A percentile compares a stretch with the other conserved stretches of the same genome.
These are phyloP conservation scores for Clavariopsis aquatica DNA, from an alignment of 495 filamentous ascomycete genomes.

Conservation along the genomic window DNA sequence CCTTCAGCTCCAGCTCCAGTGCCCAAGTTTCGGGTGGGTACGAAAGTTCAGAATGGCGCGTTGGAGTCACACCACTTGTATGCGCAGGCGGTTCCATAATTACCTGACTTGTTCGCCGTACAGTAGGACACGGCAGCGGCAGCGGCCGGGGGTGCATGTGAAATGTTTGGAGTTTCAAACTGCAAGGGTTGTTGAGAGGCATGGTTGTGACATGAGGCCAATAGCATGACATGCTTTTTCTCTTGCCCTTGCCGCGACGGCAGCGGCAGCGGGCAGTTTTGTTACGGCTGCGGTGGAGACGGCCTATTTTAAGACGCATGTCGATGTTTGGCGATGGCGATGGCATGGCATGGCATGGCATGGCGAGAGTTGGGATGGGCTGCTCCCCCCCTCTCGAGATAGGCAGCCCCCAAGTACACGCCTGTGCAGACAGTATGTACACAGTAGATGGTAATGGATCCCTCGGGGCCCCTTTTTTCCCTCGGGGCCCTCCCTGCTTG, in stretches of 20 bases:
- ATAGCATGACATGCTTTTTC: not conserved
- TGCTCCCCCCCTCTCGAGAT: no score
- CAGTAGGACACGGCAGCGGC: no score
- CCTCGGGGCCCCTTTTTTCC: no score
- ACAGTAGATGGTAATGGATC: no score
- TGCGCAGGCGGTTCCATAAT: not conserved
- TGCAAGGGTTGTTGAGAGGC: not conserved
- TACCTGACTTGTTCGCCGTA: not conserved
- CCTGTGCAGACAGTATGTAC: no score
- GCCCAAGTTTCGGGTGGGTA: not conserved
- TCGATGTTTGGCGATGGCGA: not conserved
- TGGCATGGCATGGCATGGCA: not conserved
- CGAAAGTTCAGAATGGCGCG: not conserved
- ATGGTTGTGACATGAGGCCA: not conserved
- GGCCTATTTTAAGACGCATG: not conserved
- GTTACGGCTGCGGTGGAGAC: not conserved
- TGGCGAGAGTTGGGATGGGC: no score
- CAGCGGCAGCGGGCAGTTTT: not conserved
- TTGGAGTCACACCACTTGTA: not conserved
- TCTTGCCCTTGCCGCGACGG: not conserved
- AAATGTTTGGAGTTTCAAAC: constrained; percentile 3
- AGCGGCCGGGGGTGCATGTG: not conserved
- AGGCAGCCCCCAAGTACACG: no score
- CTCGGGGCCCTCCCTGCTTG: no score
- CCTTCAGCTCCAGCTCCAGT: not conserved